phyloP scores from a whole-genome alignment of 495 filamentous ascomycete species.

The Trichocladium antarcticum region DNA sequence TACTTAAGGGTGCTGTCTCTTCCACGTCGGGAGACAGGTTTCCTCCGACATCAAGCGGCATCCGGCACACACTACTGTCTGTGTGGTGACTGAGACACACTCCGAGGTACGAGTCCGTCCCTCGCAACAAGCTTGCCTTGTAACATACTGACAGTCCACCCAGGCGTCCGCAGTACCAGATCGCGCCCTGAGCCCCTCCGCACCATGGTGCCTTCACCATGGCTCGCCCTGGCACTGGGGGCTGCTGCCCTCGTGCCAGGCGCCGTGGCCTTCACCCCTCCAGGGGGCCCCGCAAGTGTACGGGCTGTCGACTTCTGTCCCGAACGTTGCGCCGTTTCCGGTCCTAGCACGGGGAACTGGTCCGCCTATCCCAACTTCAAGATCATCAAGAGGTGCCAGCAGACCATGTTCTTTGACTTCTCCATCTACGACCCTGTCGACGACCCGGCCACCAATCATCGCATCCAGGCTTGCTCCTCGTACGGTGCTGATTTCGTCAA shows the following conservation, averaged over 20 bases:
- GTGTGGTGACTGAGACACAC: no score
- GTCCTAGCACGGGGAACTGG: conserved; percentile 26
- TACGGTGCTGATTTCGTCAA: conserved; percentile 16
- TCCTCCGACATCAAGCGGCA: no score
- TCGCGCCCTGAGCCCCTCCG: no score
- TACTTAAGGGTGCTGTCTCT: no score
- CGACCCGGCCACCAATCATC: conserved; percentile 16
- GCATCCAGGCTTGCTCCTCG: conserved; percentile 26
- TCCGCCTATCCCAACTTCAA: conserved; percentile 25
- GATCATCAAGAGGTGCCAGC: conserved; percentile 16
- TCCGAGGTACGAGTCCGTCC: no score
- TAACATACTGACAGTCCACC: no score
- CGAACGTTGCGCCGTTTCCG: conserved; percentile 22
- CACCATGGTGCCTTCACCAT: neutral
- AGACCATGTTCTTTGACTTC: conserved; percentile 27
- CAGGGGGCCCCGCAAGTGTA: neutral
- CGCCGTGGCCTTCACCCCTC: neutral
- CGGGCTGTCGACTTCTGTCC: conserved; percentile 19
- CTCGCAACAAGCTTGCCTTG: no score
- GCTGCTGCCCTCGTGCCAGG: neutral
- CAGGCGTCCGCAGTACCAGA: neutral
- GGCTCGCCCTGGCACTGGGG: neutral
- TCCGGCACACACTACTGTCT: no score
- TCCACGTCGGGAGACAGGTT: no score
- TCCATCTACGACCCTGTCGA: conserved; percentile 26